Conservation (phyloP, 2,329 filamentous ascomycete species). For the Diplodia corticola region DNA sequence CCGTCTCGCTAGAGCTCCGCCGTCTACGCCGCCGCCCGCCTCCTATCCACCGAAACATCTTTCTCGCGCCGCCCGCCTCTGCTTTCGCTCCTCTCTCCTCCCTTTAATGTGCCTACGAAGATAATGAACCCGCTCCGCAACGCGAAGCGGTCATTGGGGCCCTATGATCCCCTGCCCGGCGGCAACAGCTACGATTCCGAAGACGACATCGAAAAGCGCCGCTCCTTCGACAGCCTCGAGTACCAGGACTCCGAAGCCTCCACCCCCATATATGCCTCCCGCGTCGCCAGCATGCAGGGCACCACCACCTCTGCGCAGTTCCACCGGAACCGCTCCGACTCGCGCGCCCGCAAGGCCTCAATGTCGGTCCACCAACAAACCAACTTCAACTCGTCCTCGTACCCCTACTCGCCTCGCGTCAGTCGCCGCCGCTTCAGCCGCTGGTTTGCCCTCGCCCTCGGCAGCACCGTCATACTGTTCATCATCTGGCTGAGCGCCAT, state of each 20-base stretch:
- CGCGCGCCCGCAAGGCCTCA: slow-evolving; percentile 29
- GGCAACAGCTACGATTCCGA: slow-evolving; percentile 30
- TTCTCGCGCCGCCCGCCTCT: not conserved
- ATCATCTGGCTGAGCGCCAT: slow-evolving; percentile 69
- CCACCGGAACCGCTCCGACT: slow-evolving; percentile 27
- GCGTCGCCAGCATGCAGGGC: slow-evolving; percentile 45
- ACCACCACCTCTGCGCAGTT: slow-evolving; percentile 16
- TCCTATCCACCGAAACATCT: slow-evolving; percentile 5
- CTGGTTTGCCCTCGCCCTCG: slow-evolving; percentile 73
- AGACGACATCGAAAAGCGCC: slow-evolving; percentile 43
- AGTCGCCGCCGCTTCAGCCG: slow-evolving; percentile 61
- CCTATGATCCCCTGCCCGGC: slow-evolving; percentile 34
- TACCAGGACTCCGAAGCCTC: slow-evolving; percentile 46
- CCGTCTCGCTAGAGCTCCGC: slow-evolving; percentile 15
- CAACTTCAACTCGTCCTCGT: not conserved
- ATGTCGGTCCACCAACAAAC: slow-evolving; percentile 27
- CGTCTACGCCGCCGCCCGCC: slow-evolving; percentile 12
- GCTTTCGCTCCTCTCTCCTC: not conserved
- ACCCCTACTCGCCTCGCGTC: slow-evolving; percentile 15
- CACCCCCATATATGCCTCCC: slow-evolving; percentile 54
- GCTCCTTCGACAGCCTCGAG: slow-evolving; percentile 38
- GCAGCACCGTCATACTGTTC: slow-evolving; percentile 71
- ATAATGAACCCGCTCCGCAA: slow-evolving; percentile 39
- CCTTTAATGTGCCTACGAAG: slow-evolving; percentile 8
- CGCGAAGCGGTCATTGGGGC: slow-evolving; percentile 39